Conservation (phyloP, 73 alveolate species). For the Stentor roeselii region DNA sequence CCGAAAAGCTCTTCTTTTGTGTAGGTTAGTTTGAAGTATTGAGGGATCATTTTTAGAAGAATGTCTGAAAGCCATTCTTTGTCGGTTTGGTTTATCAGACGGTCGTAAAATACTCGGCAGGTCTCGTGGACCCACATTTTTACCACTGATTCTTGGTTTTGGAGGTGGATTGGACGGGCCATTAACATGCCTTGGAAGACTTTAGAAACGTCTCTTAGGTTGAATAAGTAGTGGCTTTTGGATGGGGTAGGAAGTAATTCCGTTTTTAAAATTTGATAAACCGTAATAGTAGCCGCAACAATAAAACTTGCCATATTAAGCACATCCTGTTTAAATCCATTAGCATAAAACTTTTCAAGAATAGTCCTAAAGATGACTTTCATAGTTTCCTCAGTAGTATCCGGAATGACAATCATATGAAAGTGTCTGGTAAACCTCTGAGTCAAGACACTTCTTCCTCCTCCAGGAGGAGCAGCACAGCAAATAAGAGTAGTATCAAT, state of each 20-base stretch:
- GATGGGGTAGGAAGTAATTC: conserved; percentile 97
- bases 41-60: conserved; percentile 65
- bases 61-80: conserved; percentile 84
- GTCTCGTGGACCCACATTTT: conserved; percentile 99
- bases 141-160: conserved; percentile 61
- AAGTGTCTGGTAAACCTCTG: conserved; percentile 98
- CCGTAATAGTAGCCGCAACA: conserved; percentile 78
- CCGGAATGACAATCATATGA: conserved; percentile 80
- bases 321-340: conserved; percentile 67
- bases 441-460: conserved; percentile 97
- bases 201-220: conserved; percentile 91
- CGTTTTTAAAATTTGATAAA: conserved; percentile 74
- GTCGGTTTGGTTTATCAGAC: conserved; percentile 94
- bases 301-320: conserved; percentile 64
- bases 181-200: conserved; percentile 78
- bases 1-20: conserved; percentile 86
- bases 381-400: conserved; percentile 79
- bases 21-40: conserved; percentile 75
- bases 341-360: conserved; percentile 91
- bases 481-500: conserved; percentile 95
- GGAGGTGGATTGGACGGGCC: conserved; percentile 40
- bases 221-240: conserved; percentile 94
- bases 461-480: conserved; percentile 95
- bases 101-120: conserved; percentile 98
- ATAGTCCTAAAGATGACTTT: conserved; percentile 82